Percentiles rank a stretch among this genome's conserved stretches.
phyloP scores from a whole-genome alignment of 2,329 filamentous ascomycete species.

The Fusarium duplospermum region DNA sequence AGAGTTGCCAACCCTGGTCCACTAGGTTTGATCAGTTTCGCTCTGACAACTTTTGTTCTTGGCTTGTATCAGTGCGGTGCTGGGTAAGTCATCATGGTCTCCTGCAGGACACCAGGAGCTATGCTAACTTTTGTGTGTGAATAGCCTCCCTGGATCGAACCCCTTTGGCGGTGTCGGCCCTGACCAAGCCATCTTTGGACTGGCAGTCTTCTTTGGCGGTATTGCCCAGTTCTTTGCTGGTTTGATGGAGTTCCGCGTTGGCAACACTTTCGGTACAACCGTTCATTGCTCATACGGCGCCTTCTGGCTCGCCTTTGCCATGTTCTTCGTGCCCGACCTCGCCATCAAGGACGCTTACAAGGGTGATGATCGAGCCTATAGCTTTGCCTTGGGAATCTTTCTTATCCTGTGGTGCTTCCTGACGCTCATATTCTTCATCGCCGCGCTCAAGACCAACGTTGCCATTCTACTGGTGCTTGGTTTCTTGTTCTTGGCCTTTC shows the following conservation, averaged over 20 bases:
- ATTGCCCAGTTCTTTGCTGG: slow-evolving; percentile 75
- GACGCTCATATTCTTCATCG: slow-evolving; percentile 66
- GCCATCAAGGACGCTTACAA: slow-evolving; percentile 61
- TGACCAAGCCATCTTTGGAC: slow-evolving; percentile 51
- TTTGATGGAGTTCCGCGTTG: slow-evolving; percentile 65
- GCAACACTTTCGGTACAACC: slow-evolving; percentile 73
- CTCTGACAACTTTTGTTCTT: slow-evolving; percentile 73
- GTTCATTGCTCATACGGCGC: slow-evolving; percentile 71
- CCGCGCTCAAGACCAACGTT: slow-evolving; percentile 68
- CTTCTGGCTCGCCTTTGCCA: slow-evolving; percentile 71
- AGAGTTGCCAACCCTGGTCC: slow-evolving; percentile 71
- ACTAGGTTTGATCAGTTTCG: slow-evolving; percentile 71
- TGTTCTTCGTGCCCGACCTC: slow-evolving; percentile 64
- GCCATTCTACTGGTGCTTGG: slow-evolving; percentile 69
- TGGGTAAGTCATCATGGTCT: slow-evolving; percentile 56
- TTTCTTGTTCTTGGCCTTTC: slow-evolving; percentile 68
- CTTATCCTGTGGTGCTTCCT: slow-evolving; percentile 71
- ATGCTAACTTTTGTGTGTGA: background rate
- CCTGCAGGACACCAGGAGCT: too few relatives aligned
- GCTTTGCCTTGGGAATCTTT: slow-evolving; percentile 67
- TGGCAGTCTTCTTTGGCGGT: slow-evolving; percentile 67
- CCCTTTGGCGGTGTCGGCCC: slow-evolving; percentile 50
- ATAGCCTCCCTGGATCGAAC: slow-evolving; percentile 49
- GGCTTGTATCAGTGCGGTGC: slow-evolving; percentile 59
- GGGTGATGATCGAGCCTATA: slow-evolving; percentile 53